These are phyloP conservation scores for Heritiera fomes DNA, from an alignment of 345 rosid genomes.

Conservation along the genomic window DNA sequence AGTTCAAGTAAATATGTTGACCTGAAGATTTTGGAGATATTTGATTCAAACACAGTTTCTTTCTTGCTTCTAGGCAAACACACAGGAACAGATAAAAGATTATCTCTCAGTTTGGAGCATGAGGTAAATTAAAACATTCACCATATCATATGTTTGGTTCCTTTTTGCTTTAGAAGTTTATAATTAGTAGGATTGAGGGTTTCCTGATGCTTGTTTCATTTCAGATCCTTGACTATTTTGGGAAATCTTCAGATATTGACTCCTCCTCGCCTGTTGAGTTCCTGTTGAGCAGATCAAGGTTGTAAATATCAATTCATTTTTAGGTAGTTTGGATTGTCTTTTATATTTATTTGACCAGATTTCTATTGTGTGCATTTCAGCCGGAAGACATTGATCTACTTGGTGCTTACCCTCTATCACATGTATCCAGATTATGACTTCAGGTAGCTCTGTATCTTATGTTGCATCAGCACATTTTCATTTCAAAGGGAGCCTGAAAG, in stretches of 20 bases:
- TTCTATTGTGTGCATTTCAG: conserved; percentile 50
- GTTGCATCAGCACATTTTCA: neutral
- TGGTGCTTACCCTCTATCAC: conserved; percentile 88
- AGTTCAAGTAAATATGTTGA: conserved; percentile 22
- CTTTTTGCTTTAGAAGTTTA: neutral
- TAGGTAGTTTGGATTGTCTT: neutral
- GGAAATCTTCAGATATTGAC: conserved; percentile 77
- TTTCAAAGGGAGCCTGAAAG: conserved; percentile 29
- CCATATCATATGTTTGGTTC: neutral
- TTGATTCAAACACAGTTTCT: conserved; percentile 4
- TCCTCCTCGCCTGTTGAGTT: conserved; percentile 78
- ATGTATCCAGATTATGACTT: conserved; percentile 96
- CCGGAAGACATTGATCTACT: conserved; percentile 93
- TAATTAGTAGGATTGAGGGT: neutral
- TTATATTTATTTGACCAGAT: conserved; percentile 31
- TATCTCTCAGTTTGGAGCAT: conserved; percentile 87
- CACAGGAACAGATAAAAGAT: conserved; percentile 78
- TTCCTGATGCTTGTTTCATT: conserved; percentile 17
- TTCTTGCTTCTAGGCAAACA: conserved; percentile 66
- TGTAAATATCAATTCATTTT: conserved; percentile 21
- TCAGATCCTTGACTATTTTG: conserved; percentile 89
- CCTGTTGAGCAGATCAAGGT: conserved; percentile 93
- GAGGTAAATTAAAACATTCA: conserved; percentile 51
- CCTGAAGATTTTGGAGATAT: conserved; percentile 12
- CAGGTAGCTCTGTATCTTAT: conserved; percentile 64